Conservation (phyloP, 306 rosid species). For the Crotalaria pallida region DNA sequence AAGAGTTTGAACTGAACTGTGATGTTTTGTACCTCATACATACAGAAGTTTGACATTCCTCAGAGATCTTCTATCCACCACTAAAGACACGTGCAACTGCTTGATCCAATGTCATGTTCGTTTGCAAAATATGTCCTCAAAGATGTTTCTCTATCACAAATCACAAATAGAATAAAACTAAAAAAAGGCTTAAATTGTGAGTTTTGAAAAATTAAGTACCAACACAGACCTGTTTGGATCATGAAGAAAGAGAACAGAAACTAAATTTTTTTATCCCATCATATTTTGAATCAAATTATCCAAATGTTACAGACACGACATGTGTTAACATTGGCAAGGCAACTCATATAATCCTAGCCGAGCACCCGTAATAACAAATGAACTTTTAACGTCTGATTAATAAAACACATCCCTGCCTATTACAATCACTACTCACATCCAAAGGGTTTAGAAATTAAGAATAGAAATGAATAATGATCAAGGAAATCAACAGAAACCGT, state of each 20-base stretch:
- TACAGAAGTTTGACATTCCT: slow-evolving; percentile 59
- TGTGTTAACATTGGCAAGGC: neutral
- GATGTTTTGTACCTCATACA: slow-evolving; percentile 40
- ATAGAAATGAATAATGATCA: neutral
- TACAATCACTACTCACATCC: neutral
- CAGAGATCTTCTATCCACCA: slow-evolving; percentile 44
- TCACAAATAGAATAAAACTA: slow-evolving; percentile 3
- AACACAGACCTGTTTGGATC: neutral
- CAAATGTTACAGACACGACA: neutral
- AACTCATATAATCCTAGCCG: neutral
- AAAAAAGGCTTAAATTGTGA: neutral
- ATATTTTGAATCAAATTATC: neutral
- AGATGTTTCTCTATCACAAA: slow-evolving; percentile 24
- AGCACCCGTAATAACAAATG: neutral
- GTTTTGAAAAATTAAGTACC: neutral
- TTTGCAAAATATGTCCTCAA: slow-evolving; percentile 15
- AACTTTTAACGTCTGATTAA: neutral
- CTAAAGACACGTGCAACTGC: slow-evolving; percentile 28
- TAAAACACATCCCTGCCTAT: neutral
- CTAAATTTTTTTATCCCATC: neutral
- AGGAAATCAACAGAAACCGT: neutral
- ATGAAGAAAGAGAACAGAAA: neutral
- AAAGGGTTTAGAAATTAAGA: neutral
- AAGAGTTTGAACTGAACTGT: neutral
- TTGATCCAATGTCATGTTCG: slow-evolving; percentile 44